Percentiles rank a stretch among this genome's conserved stretches.
Conservation (phyloP, 768 basidiomycete genomes). For the Termitomyces heimii region DNA sequence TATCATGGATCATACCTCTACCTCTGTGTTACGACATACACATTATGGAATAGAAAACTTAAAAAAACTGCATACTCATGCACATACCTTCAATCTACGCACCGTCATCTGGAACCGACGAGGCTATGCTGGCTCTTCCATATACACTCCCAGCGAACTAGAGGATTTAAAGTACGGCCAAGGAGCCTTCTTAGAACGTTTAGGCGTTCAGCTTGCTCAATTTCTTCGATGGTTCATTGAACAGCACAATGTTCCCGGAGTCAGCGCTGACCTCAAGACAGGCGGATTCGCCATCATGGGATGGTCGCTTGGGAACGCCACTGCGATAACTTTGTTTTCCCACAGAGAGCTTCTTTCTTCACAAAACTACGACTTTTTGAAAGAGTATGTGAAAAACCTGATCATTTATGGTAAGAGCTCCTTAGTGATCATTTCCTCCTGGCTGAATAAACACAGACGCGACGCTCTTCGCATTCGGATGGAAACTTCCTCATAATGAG, state of each 20-base stretch:
- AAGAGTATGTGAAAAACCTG: conserved; percentile 23
- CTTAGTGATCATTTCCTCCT: not conserved
- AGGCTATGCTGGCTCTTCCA: conserved; percentile 27
- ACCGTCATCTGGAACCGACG: conserved; percentile 23
- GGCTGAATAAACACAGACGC: conserved; percentile 21
- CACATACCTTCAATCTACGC: conserved; percentile 19
- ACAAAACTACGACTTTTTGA: conserved; percentile 17
- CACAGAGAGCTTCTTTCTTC: conserved; percentile 15
- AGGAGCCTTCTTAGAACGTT: conserved; percentile 18
- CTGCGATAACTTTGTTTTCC: conserved; percentile 21
- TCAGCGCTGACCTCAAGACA: conserved; percentile 16
- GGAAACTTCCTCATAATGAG: conserved; percentile 12
- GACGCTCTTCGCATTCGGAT: conserved; percentile 23
- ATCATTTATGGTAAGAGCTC: conserved; percentile 25
- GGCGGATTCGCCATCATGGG: conserved; percentile 32
- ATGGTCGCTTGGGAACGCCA: conserved; percentile 31
- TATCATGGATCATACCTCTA: not conserved
- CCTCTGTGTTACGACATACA: not conserved
- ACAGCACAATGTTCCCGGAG: conserved; percentile 18
- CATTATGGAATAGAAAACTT: conserved; percentile 8
- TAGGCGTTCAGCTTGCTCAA: conserved; percentile 18
- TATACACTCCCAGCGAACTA: conserved; percentile 25
- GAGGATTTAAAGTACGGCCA: conserved; percentile 20
- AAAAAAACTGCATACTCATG: conserved; percentile 16
- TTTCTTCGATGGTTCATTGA: conserved; percentile 23